A percentile compares a stretch with the other conserved stretches of the same genome.
Evolutionary conservation across 2,329 filamentous ascomycete genomes (phyloP).

Genomic region (Penicillium sp.): DNA sequence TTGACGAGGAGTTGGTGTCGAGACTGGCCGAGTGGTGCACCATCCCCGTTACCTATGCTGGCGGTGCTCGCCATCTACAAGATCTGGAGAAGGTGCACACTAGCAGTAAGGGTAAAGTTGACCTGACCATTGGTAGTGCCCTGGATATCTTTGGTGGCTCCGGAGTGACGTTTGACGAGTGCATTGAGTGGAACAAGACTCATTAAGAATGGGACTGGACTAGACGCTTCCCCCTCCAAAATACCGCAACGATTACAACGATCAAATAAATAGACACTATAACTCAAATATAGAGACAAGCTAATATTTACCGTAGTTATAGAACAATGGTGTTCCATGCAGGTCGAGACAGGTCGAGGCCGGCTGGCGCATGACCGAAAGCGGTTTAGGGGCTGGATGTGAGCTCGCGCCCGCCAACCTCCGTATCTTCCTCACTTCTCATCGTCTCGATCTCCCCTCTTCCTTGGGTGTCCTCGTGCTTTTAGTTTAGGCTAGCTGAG

Average conservation of each 20-base stretch:
- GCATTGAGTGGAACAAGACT: conserved; percentile 75
- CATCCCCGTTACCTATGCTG: conserved; percentile 94
- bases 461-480: not conserved
- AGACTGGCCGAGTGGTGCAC: conserved; percentile 79
- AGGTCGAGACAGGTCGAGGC: not conserved
- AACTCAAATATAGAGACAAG: not conserved
- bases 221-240: not conserved
- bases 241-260: not conserved
- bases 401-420: conserved; percentile 24
- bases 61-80: conserved; percentile 77
- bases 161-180: conserved; percentile 84
- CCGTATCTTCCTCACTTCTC: conserved; percentile 19
- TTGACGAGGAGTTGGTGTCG: conserved; percentile 80
- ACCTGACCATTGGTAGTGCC: conserved; percentile 94
- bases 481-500: not conserved
- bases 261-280: not conserved
- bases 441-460: conserved; percentile 2
- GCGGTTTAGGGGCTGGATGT: conserved; percentile 20
- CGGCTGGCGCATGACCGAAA: conserved; percentile 18
- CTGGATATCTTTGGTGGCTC: conserved; percentile 92
- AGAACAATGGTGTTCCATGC: not conserved
- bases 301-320: not conserved
- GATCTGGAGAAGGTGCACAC: conserved; percentile 80
- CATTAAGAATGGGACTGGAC: conserved; percentile 21
- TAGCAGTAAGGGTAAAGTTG: conserved; percentile 76